These are phyloP conservation scores for Prunus salicina DNA, from an alignment of 306 rosid genomes.

Conservation along the genomic window DNA sequence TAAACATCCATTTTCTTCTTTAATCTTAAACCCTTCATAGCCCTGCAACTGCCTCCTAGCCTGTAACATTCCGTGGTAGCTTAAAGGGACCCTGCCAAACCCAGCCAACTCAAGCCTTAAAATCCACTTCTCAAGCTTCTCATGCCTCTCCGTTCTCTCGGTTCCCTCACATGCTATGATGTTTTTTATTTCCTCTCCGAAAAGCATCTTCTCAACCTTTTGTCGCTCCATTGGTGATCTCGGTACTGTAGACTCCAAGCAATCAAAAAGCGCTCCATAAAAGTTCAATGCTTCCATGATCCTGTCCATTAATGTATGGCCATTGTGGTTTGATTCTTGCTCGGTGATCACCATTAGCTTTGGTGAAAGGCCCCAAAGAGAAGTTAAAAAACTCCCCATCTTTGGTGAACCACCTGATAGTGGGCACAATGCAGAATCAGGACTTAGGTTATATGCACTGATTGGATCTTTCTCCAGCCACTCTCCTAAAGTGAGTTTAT, in stretches of 20 bases:
- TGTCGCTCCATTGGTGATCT: slow-evolving; percentile 55
- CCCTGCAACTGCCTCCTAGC: slow-evolving; percentile 53
- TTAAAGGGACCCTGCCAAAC: slow-evolving; percentile 52
- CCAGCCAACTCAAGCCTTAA: slow-evolving; percentile 60
- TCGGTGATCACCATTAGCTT: slow-evolving; percentile 73
- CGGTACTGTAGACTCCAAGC: slow-evolving; percentile 66
- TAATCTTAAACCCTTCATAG: slow-evolving; percentile 51
- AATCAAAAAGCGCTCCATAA: slow-evolving; percentile 72
- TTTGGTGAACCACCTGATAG: slow-evolving; percentile 62
- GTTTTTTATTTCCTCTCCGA: slow-evolving; percentile 79
- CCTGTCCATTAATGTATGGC: slow-evolving; percentile 63
- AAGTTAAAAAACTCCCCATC: slow-evolving; percentile 58
- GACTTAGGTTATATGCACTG: slow-evolving; percentile 43
- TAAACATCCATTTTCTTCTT: slow-evolving; percentile 48
- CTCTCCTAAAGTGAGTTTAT: slow-evolving; percentile 61
- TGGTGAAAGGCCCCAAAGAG: slow-evolving; percentile 55
- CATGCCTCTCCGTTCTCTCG: slow-evolving; percentile 74
- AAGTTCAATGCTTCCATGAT: slow-evolving; percentile 50
- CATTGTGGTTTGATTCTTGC: slow-evolving; percentile 85
- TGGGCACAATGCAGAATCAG: slow-evolving; percentile 66
- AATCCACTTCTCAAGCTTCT: slow-evolving; percentile 74
- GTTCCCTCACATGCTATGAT: slow-evolving; percentile 78
- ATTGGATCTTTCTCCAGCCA: slow-evolving; percentile 63
- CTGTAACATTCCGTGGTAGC: slow-evolving; percentile 46
- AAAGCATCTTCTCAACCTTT: slow-evolving; percentile 64